Evolutionary conservation across 768 basidiomycete genomes (phyloP), one percentile per base, ranked within the genome.

Genomic region (Pleurotus eryngii): DNA sequence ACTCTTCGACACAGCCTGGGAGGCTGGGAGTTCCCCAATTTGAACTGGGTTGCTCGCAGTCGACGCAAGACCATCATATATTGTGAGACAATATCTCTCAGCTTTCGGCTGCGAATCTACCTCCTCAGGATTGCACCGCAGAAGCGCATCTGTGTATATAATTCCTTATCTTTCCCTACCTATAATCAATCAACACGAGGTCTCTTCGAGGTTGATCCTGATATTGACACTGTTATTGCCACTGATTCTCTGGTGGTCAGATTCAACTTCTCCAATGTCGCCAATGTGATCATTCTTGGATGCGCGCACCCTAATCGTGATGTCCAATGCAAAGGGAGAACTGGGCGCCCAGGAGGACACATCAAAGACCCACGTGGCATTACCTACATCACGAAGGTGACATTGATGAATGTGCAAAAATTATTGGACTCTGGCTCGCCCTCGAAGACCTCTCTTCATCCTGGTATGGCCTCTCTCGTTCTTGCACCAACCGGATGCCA

Each of bases 61-160:
- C 38, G 46, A 2, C 22, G 57, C 43, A 66, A 64, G 20, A 70
- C 63, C 1, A 50, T 71, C 8, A 65, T 72, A 2, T 72, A 70
- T 45, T 63, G 66, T 53, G 56, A 61, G 22, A 64, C 69, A 0
- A 70, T 71, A 27, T 11, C 50, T 1, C 60, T 68, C 1, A 64
- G 63, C 6, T 65, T 64, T 38, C 66, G 61, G 0, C 46, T 69
- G 6, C 58, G 56, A 1, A n/a, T 37, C 1, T 68, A 70, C 51
- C 62, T 71, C 11, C 64, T 62, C 15, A 5, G 26, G 5, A 49
- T 45, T 45, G 42, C 42, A 15, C 42, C 42, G 6, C 20, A n/a
- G 12, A 45, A 45, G 20, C 42, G 20, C 15, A 45, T 45, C 20
- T 14, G 42, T 20, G 1, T 45, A 45, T 45, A 45, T 20, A n/a